Percentiles rank a stretch among this genome's conserved stretches.
Conservation (phyloP, 1,139 yeast genomes). For the Starmera stellimalicola region DNA sequence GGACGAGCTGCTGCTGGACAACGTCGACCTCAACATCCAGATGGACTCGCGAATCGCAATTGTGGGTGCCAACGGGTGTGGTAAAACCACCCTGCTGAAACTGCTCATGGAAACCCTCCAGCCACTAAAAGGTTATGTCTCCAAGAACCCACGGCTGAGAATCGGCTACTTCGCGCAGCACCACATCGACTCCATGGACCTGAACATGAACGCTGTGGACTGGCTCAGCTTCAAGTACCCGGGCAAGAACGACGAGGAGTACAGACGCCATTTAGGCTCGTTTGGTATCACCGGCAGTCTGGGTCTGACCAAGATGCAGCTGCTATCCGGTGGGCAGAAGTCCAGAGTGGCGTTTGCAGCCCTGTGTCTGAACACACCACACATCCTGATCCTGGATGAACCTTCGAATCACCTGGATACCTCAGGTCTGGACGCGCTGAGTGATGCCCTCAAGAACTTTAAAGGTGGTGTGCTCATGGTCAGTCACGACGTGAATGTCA, state of each 20-base stretch:
- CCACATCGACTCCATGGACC: constrained; percentile 96
- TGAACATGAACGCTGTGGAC: constrained; percentile 76
- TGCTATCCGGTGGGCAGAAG: constrained; percentile 95
- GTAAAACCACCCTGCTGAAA: constrained; percentile 91
- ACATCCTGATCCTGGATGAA: constrained; percentile 86
- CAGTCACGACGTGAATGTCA: constrained; percentile 91
- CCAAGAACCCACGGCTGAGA: constrained; percentile 77
- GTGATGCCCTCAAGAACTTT: constrained; percentile 79
- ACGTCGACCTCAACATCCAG: constrained; percentile 86
- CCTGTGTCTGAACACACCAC: constrained; percentile 85
- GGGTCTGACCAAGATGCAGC: constrained; percentile 84
- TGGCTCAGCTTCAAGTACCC: constrained; percentile 92
- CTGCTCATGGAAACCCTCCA: constrained; percentile 67
- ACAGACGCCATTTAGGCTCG: constrained; percentile 91
- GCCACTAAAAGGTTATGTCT: constrained; percentile 69
- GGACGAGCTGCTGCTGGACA: constrained; percentile 46
- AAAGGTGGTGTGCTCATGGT: constrained; percentile 97
- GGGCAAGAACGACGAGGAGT: constrained; percentile 93
- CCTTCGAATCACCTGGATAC: constrained; percentile 99
- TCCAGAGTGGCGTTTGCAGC: constrained; percentile 98
- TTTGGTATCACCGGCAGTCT: constrained; percentile 94
- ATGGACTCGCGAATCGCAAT: constrained; percentile 92
- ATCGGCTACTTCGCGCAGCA: constrained; percentile 99
- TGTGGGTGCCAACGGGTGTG: constrained; percentile 99
- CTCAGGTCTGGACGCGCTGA: constrained; percentile 91